Evolutionary conservation across 305 asterid species (phyloP).

Genomic region (Salvia sclarea): DNA sequence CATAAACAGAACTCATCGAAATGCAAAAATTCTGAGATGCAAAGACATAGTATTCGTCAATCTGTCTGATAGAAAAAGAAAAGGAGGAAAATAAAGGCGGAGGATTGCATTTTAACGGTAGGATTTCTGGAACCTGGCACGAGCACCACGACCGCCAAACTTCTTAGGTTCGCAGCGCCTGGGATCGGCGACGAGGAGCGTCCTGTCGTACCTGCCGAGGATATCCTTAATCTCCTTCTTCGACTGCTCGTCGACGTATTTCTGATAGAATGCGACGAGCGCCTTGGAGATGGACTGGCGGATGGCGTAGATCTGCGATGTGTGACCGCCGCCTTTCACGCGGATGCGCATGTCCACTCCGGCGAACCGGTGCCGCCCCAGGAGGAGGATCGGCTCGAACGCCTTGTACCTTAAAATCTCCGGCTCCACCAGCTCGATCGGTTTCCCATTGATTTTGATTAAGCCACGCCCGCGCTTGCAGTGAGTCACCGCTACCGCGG

Average conservation of each 20-base stretch:
- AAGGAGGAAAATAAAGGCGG: too few relatives aligned
- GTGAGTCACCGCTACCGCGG: too few relatives aligned
- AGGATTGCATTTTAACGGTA: constrained; percentile 34
- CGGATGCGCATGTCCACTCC: constrained; percentile 89
- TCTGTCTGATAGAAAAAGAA: too few relatives aligned
- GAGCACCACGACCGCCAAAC: constrained; percentile 89
- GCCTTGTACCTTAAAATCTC: too few relatives aligned
- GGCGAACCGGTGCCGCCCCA: constrained; percentile 74
- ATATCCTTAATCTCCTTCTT: constrained; percentile 77
- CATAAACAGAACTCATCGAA: too few relatives aligned
- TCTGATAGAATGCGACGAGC: constrained; percentile 69
- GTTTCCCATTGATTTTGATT: too few relatives aligned
- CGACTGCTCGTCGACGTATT: constrained; percentile 69
- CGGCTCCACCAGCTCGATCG: too few relatives aligned
- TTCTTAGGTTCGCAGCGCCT: constrained; percentile 86
- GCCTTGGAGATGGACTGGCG: constrained; percentile 86
- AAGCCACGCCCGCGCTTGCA: too few relatives aligned
- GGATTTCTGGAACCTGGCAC: constrained; percentile 76
- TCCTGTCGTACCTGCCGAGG: constrained; percentile 65
- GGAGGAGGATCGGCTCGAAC: constrained; percentile 69
- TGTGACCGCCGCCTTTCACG: constrained; percentile 82
- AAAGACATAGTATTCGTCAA: too few relatives aligned
- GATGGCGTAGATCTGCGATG: constrained; percentile 83
- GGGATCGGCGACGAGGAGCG: constrained; percentile 81
- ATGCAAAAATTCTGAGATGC: too few relatives aligned